Evolutionary conservation across 1,284 basidiomycete species (phyloP).

Genomic region (Vanrija sp.): DNA sequence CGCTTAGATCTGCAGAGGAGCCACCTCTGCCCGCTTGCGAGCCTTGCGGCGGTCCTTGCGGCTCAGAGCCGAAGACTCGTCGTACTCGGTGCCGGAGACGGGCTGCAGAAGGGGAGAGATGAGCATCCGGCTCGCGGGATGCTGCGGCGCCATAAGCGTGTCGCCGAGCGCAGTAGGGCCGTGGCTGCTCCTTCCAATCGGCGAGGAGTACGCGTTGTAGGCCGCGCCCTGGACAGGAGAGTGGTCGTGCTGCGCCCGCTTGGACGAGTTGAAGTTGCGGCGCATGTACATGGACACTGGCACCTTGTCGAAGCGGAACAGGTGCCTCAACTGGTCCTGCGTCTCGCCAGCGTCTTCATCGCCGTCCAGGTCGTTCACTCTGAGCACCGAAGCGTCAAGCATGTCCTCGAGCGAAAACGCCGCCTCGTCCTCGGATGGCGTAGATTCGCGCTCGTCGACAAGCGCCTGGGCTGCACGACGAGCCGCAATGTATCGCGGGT

Average conservation of each 20-base stretch:
- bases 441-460: slow-evolving; percentile 30
- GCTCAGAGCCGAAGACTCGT: slow-evolving; percentile 11
- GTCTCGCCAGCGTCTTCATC: slow-evolving; percentile 5
- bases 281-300: slow-evolving; percentile 40
- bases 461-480: slow-evolving; percentile 24
- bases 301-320: slow-evolving; percentile 43
- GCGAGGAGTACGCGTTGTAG: slow-evolving; percentile 3
- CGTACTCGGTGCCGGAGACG: not conserved
- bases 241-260: not conserved
- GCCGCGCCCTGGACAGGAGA: not conserved
- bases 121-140: slow-evolving; percentile 16
- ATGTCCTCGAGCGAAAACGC: slow-evolving; percentile 43
- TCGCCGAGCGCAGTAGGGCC: slow-evolving; percentile 10
- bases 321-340: slow-evolving; percentile 24
- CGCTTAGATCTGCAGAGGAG: slow-evolving; percentile 14
- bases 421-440: slow-evolving; percentile 21
- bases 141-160: slow-evolving; percentile 5
- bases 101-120: slow-evolving; percentile 17
- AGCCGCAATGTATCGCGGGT: slow-evolving; percentile 41
- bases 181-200: not conserved
- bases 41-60: slow-evolving; percentile 15
- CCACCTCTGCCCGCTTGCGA: slow-evolving; percentile 3
- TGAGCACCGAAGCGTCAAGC: slow-evolving; percentile 34
- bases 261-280: slow-evolving; percentile 26
- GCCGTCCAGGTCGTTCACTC: slow-evolving; percentile 22